Percentiles rank a stretch among this genome's conserved stretches.
Evolutionary conservation across 139 green algal species (phyloP).

Genomic region (Chlorella ohadii): DNA sequence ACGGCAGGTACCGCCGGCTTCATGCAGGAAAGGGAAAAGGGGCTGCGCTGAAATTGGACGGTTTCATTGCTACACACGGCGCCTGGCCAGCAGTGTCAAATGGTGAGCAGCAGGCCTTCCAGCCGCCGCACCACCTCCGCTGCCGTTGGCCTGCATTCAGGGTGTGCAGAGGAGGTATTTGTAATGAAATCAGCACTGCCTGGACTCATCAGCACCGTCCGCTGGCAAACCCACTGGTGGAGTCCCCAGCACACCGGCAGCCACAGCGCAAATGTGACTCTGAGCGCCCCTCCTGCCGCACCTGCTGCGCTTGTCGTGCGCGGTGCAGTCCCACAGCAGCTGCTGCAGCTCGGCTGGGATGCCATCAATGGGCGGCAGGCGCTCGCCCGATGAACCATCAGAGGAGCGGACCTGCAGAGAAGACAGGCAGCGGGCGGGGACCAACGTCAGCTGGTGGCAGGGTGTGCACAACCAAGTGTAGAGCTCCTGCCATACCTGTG

Average conservation of each 20-base stretch:
- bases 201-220: background rate
- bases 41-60: too few relatives aligned
- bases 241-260: too few relatives aligned
- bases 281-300: background rate
- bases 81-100: too few relatives aligned
- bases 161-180: background rate
- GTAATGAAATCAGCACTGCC: background rate
- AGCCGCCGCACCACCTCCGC: conserved; percentile 1
- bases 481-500: too few relatives aligned
- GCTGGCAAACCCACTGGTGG: too few relatives aligned
- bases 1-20: too few relatives aligned
- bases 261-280: too few relatives aligned
- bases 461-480: too few relatives aligned
- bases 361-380: background rate
- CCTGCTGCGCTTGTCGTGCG: background rate
- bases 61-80: too few relatives aligned
- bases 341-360: background rate
- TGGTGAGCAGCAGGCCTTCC: background rate
- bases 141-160: background rate
- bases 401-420: background rate
- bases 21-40: too few relatives aligned
- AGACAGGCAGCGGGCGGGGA: background rate
- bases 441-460: background rate
- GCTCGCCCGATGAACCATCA: background rate
- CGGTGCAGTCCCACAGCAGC: conserved; percentile 17